Evolutionary conservation across 345 rosid species (phyloP), one percentile per base, ranked within the genome.

Genomic region (Physaria fendleri): DNA sequence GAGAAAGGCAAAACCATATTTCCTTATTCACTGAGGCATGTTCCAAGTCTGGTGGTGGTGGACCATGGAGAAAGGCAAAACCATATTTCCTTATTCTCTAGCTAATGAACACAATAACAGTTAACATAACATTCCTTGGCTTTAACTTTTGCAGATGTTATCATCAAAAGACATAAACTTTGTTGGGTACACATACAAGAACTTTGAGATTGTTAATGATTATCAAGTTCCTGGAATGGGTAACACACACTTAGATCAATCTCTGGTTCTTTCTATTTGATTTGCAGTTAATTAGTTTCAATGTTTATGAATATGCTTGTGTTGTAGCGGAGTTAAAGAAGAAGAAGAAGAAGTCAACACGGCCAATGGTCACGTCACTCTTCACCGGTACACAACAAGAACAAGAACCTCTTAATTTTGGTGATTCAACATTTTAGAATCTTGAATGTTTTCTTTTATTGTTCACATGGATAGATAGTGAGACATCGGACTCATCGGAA

Each of bases 171-270:
- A 86, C 68, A 50, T 86, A 27, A 86, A 89, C 71, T 89, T 89
- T 63, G 87, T 86, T 67, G 91, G 97, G 56, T 89, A 86, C 65
- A 89, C 97, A 2, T 86, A 84, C 73, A 89, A 89, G 81, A 89
- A 89, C 71, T 86, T 86, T 38, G 95, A 89, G 75, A 84, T 89
- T 44, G 89, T 86, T 65, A 81, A 89, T 71, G 95, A 84, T 76
- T 86, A 86, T 71, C 95, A 84, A 81, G 88, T 84, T 46, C 92
- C 92, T 59, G 90, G 95, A 59, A 90, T 90, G 77, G 92, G 95
- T 87, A 81, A n/a, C n/a, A n/a, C 64, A 34, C 20, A 41, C 17
- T 55, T n/a, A n/a, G n/a, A n/a, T n/a, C 56, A 46, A n/a, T n/a
- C n/a, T n/a, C 48, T 51, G 23, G 8, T 47, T 64, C 51, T 55